Percentiles rank a stretch among this genome's conserved stretches.
phyloP scores from a whole-genome alignment of 2,329 filamentous ascomycete genomes.

The Aspergillus novofumigatus region DNA sequence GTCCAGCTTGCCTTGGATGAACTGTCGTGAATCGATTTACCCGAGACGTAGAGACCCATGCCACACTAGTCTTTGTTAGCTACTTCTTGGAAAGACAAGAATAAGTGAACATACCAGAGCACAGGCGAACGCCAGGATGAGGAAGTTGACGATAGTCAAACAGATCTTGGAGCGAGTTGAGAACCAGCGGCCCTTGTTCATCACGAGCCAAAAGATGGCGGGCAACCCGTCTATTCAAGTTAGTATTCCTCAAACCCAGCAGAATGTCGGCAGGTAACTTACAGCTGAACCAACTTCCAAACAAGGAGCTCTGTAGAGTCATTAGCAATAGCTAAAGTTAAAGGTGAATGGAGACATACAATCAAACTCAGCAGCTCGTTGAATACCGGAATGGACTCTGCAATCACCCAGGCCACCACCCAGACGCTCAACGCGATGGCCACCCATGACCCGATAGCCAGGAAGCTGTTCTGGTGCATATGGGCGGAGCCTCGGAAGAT shows the following conservation, averaged over 20 bases:
- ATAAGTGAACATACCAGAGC: slow-evolving; percentile 19
- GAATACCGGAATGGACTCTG: slow-evolving; percentile 66
- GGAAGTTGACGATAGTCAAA: slow-evolving; percentile 41
- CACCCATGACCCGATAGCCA: slow-evolving; percentile 56
- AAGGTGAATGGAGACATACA: slow-evolving; percentile 15
- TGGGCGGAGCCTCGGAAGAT: slow-evolving; percentile 57
- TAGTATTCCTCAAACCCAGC: slow-evolving; percentile 1
- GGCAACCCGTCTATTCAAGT: slow-evolving; percentile 35
- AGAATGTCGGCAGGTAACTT: slow-evolving; percentile 1
- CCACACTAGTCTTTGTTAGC: slow-evolving; percentile 27
- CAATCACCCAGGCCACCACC: slow-evolving; percentile 62
- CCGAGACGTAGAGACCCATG: slow-evolving; percentile 37
- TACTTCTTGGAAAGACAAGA: neutral
- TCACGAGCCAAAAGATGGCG: slow-evolving; percentile 45
- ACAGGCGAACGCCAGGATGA: slow-evolving; percentile 34
- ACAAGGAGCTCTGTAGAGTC: slow-evolving; percentile 46
- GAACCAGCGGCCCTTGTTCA: slow-evolving; percentile 43
- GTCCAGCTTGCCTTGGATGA: slow-evolving; percentile 31
- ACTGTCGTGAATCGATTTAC: slow-evolving; percentile 32
- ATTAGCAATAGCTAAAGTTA: slow-evolving; percentile 5
- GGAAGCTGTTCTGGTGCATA: slow-evolving; percentile 45
- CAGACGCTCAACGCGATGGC: slow-evolving; percentile 53
- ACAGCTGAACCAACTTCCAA: slow-evolving; percentile 63
- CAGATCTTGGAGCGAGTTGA: slow-evolving; percentile 39
- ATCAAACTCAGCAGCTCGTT: slow-evolving; percentile 62